Conservation (phyloP, 2,329 filamentous ascomycete genomes). For the Teratosphaeria gauchensis region DNA sequence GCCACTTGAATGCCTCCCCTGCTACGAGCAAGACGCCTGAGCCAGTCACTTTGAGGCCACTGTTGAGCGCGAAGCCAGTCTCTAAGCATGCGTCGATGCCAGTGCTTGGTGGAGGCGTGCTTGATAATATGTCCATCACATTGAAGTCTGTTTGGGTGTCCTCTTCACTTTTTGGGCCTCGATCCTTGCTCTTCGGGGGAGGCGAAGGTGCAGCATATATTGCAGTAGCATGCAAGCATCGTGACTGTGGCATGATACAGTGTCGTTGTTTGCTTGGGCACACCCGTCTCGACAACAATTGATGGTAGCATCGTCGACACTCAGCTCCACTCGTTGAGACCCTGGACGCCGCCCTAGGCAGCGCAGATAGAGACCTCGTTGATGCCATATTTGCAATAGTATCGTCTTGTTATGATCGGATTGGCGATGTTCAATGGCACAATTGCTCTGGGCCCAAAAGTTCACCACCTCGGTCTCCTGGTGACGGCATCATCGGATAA, state of each 20-base stretch:
- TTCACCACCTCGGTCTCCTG: background rate
- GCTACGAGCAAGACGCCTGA: constrained; percentile 69
- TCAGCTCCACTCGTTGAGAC: background rate
- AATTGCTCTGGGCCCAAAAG: background rate
- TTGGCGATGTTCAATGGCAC: background rate
- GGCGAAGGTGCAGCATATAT: constrained; percentile 4
- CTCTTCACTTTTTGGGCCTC: constrained; percentile 52
- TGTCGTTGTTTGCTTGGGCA: background rate
- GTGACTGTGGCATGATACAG: background rate
- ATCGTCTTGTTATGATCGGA: background rate
- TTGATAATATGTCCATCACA: constrained; percentile 68
- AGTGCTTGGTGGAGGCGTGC: constrained; percentile 66
- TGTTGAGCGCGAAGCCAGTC: constrained; percentile 81
- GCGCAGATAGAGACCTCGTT: background rate
- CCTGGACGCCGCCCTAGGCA: background rate
- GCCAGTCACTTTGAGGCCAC: constrained; percentile 59
- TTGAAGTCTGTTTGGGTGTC: constrained; percentile 62
- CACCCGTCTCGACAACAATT: constrained; percentile 3
- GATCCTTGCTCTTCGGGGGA: constrained; percentile 42
- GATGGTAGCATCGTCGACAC: constrained; percentile 7
- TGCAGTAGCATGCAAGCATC: constrained; percentile 8
- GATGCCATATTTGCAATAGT: background rate
- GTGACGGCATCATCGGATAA: background rate
- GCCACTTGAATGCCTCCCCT: constrained; percentile 83
- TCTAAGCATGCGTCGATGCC: constrained; percentile 71